These are phyloP conservation scores for Suillus decipiens DNA, from an alignment of 768 basidiomycete species.

Conservation along the genomic window DNA sequence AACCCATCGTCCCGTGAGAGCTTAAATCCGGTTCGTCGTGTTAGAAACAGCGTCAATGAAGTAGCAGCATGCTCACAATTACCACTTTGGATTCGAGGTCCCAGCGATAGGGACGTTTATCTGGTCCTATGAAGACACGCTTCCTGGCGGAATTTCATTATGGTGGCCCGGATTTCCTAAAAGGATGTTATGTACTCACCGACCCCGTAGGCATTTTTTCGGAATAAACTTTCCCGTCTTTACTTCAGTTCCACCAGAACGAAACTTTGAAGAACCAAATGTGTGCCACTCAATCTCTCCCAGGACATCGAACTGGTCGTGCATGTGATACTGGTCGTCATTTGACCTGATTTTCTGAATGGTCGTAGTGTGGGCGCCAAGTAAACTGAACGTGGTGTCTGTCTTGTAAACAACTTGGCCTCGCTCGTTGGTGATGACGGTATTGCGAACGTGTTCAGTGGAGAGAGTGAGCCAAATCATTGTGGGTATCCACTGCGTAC, in stretches of 20 bases:
- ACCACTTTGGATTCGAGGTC: neutral
- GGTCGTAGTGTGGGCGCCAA: slow-evolving; percentile 23
- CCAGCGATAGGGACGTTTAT: slow-evolving; percentile 7
- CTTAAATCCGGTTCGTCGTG: neutral
- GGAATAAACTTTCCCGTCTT: slow-evolving; percentile 29
- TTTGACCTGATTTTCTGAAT: slow-evolving; percentile 29
- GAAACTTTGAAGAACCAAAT: slow-evolving; percentile 32
- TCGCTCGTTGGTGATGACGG: slow-evolving; percentile 23
- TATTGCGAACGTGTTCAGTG: slow-evolving; percentile 22
- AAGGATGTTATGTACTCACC: slow-evolving; percentile 18
- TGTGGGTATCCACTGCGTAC: neutral
- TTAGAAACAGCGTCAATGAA: neutral
- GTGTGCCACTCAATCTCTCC: slow-evolving; percentile 38
- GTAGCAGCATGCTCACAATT: neutral
- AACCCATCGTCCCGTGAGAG: slow-evolving; percentile 19
- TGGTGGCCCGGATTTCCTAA: neutral
- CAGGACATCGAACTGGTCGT: slow-evolving; percentile 31
- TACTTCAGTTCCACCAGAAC: slow-evolving; percentile 28
- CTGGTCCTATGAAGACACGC: slow-evolving; percentile 8
- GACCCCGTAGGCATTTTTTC: slow-evolving; percentile 20
- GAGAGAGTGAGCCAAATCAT: slow-evolving; percentile 29
- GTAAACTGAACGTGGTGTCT: slow-evolving; percentile 16
- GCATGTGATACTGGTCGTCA: slow-evolving; percentile 24
- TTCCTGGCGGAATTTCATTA: neutral
- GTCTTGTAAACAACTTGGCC: slow-evolving; percentile 36